Evolutionary conservation across 352 stramenopile species (phyloP).

Genomic region (Phytophthora syringae): DNA sequence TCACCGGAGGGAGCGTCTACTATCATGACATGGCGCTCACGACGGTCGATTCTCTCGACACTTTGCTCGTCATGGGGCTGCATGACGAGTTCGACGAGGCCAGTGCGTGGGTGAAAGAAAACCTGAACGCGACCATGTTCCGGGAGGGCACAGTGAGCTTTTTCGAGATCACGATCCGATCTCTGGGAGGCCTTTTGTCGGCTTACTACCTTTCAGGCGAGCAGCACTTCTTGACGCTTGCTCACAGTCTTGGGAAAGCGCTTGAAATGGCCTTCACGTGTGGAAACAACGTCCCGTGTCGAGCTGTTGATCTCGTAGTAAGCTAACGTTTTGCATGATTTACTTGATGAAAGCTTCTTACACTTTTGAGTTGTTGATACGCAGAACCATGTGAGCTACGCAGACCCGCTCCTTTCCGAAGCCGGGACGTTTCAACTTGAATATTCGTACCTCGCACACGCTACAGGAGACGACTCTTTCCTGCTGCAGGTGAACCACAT

Average conservation of each 20-base stretch:
- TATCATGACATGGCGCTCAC: conserved; percentile 72
- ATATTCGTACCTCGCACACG: conserved; percentile 56
- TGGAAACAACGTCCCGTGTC: conserved; percentile 41
- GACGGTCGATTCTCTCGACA: conserved; percentile 72
- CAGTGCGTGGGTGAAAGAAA: conserved; percentile 55
- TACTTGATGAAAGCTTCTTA: neutral
- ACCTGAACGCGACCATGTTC: conserved; percentile 47
- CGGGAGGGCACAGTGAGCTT: conserved; percentile 53
- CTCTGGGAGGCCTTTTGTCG: conserved; percentile 60
- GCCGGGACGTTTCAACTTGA: conserved; percentile 70
- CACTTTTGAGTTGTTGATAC: neutral
- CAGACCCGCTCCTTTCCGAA: conserved; percentile 49
- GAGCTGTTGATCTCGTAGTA: conserved; percentile 49
- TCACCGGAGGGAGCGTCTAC: conserved; percentile 36
- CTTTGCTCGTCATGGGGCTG: conserved; percentile 67
- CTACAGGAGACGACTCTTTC: conserved; percentile 47
- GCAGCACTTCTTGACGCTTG: conserved; percentile 51
- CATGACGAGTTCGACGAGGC: conserved; percentile 71
- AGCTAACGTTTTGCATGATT: neutral
- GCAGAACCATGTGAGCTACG: conserved; percentile 15
- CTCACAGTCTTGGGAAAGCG: conserved; percentile 39
- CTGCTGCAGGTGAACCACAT: conserved; percentile 43
- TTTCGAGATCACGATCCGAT: conserved; percentile 68
- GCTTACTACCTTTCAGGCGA: conserved; percentile 62
- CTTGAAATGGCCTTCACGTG: conserved; percentile 49